Conservation (phyloP, 2,329 filamentous ascomycete genomes). For the Parastagonospora nodorum region DNA sequence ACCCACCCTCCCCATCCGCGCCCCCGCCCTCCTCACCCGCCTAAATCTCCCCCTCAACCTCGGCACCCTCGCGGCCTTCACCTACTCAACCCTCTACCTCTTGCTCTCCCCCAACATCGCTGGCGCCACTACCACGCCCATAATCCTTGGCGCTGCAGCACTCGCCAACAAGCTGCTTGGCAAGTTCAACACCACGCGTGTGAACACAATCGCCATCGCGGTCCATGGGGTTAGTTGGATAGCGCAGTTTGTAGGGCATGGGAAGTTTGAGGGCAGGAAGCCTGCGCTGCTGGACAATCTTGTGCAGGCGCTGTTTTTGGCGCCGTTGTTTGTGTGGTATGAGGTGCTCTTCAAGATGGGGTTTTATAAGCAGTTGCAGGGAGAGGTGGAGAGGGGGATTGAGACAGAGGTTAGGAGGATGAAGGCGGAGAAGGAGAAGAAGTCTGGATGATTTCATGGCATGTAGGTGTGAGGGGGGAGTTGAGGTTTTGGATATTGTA, state of each 20-base stretch:
- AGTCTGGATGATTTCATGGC: not conserved
- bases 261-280: constrained; percentile 82
- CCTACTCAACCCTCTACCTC: constrained; percentile 81
- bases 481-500: not conserved
- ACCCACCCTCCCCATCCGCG: constrained; percentile 48
- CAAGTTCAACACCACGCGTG: constrained; percentile 59
- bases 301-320: constrained; percentile 86
- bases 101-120: constrained; percentile 87
- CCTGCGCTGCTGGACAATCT: constrained; percentile 90
- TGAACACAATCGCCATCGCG: constrained; percentile 67
- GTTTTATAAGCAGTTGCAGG: constrained; percentile 69
- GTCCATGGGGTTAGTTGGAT: constrained; percentile 80
- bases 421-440: constrained; percentile 20
- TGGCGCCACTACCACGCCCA: constrained; percentile 72
- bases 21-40: constrained; percentile 36
- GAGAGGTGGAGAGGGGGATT: constrained; percentile 38
- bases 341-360: constrained; percentile 87
- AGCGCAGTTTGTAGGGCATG: constrained; percentile 88
- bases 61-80: constrained; percentile 57
- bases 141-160: constrained; percentile 76
- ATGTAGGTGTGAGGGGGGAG: not conserved
- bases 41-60: constrained; percentile 47
- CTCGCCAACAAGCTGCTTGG: constrained; percentile 72
- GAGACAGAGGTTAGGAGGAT: constrained; percentile 56
- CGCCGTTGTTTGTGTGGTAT: constrained; percentile 96